Conservation (phyloP, 2,329 filamentous ascomycete species). For the Fusarium kyushuense region DNA sequence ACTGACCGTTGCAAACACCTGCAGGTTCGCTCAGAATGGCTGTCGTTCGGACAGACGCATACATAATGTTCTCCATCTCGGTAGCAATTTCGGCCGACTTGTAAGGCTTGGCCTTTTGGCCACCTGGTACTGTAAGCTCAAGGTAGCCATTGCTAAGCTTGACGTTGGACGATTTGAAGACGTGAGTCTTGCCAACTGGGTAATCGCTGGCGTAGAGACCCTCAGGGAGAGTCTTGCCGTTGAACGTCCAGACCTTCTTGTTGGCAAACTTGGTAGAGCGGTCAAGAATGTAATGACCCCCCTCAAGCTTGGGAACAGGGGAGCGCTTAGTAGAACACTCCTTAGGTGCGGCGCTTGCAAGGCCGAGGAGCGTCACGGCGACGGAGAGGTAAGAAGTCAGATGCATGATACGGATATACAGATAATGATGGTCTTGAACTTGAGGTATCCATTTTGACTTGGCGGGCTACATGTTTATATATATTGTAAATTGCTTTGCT, state of each 20-base stretch:
- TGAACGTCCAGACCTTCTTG: slow-evolving; percentile 41
- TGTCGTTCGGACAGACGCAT: slow-evolving; percentile 48
- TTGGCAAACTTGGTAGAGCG: slow-evolving; percentile 40
- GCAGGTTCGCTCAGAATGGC: slow-evolving; percentile 48
- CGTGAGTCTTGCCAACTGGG: slow-evolving; percentile 14
- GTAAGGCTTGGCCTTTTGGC: slow-evolving; percentile 45
- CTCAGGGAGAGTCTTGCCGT: slow-evolving; percentile 36
- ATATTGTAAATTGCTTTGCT: slow-evolving; percentile 3
- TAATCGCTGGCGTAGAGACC: slow-evolving; percentile 46
- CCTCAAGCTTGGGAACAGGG: slow-evolving; percentile 25
- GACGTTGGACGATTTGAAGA: slow-evolving; percentile 34
- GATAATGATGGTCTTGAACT: not conserved
- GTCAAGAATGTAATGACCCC: slow-evolving; percentile 45
- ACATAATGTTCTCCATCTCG: slow-evolving; percentile 45
- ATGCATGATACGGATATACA: slow-evolving; percentile 23
- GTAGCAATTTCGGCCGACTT: slow-evolving; percentile 44
- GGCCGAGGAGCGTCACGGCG: slow-evolving; percentile 27
- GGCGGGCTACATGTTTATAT: not conserved
- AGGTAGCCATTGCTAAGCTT: slow-evolving; percentile 47
- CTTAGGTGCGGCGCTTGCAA: slow-evolving; percentile 21
- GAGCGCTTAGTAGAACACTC: slow-evolving; percentile 29
- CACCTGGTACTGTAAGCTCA: slow-evolving; percentile 47
- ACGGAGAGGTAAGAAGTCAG: slow-evolving; percentile 35
- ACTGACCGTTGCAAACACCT: slow-evolving; percentile 50
- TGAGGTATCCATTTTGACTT: not conserved